Evolutionary conservation across 106 monocot species (phyloP), one percentile per base, ranked within the genome.

Genomic region (Hemerocallis citrina): DNA sequence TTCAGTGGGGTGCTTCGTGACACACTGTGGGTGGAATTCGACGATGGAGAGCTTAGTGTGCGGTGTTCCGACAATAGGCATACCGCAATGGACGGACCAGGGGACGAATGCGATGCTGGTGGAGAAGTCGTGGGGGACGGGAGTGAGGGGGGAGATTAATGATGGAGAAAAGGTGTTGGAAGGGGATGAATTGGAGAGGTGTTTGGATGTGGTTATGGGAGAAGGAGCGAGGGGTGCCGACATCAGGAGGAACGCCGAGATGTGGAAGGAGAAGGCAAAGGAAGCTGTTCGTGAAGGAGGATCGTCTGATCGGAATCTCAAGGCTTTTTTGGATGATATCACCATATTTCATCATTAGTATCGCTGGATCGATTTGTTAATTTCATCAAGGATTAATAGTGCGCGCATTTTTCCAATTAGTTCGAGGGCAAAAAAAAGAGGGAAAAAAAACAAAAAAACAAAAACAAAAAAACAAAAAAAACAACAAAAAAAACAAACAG

Each of bases 231-330:
- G 9, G 7, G 54, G 57, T 1, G 54, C 7, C 29, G 57, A 25
- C 34, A 67, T 77, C 1, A 34, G 72, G 27, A 50, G 6, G 34
- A 72, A 41, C 27, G 71, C 38, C 12, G 39, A 34, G 29, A 14
- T 29, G 20, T 77, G 77, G 77, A 67, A 28, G 72, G 37, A 72
- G 45, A 66, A 22, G 42, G 77, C 52, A 0, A 20, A 12, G 22
- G 44, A 72, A 46, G 72, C 72, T 20, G 27, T 55, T 6, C 13
- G 34, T 4, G 46, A 28, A 25, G 72, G 77, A 13, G 72, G 77
- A 17, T 66, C 72, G 4, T 72, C 77, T 9, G 28, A 65, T 12
- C 27, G 61, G 45, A 77, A 72, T 31, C 38, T 77, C 16, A 51
- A 36, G 43, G 36, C 34, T 1, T 77, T 61, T 52, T 37, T 64